Base-by-base conservation (phyloP, 2,329 filamentous ascomycete genomes). In the Penicillium crustosum region DNA sequence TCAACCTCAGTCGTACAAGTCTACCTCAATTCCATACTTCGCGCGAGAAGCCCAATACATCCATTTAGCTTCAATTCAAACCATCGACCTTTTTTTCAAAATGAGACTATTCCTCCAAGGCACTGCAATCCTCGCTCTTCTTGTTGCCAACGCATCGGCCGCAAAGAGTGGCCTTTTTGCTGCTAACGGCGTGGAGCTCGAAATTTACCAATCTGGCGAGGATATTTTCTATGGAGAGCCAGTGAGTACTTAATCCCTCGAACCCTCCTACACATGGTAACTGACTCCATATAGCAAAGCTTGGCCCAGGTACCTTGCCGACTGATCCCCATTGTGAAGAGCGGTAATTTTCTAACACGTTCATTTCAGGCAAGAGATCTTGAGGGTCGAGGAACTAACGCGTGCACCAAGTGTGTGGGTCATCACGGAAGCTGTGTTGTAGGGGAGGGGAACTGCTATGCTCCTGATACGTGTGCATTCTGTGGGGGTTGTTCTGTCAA, bases 391-490 rank as follows among this genome's bases (percentile, higher is more conserved):
- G 35, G 17, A 19, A 47, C 51, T 5, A 53, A 47, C 17, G 43
- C 43, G 5, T 54, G 43, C 43, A 54, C 52, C 15, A 54, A 31
- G 2, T 54, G 52, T 33, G 52, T 54, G 9, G 52, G 52, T 2
- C 52, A 54, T 21, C 52, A 54, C 39, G 52, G 52, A 29, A 54
- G 52, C n/a, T 54, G 52, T 41, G 43, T 49, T 10, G 25, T 54
- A 21, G 52, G 43, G 13, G 52, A 54, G 10, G 52, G 52, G 0
- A 54, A 54, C 13, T 54, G 52, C 35, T 49, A 54, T 49, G 13
- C 42, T 17, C 52, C 52, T 6, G 43, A 54, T 49, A 47, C 9
- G 19, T 54, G 52, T 49, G 43, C 15, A 13, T 54, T 54, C 25
- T 54, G 52, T 13, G 52, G 52, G 0, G 44, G 44, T 19, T 54